These are phyloP conservation scores for Oryza longistaminata DNA, from an alignment of 176 grass and related monocot genomes.

Conservation along the genomic window DNA sequence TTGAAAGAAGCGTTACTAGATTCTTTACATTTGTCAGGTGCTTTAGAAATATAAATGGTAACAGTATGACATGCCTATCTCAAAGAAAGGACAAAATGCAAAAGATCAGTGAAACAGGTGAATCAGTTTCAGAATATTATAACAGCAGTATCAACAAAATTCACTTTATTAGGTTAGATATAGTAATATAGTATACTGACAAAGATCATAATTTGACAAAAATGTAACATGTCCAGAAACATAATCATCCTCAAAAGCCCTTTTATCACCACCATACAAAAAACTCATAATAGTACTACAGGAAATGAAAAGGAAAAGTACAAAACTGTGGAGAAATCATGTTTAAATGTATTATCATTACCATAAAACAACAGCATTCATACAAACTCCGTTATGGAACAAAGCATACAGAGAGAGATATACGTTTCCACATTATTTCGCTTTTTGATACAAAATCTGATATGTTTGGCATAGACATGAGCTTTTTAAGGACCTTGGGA, in stretches of 20 bases:
- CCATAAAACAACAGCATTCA: not conserved
- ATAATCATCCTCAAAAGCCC: conserved; percentile 16
- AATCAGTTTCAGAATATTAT: conserved; percentile 10
- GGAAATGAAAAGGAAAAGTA: not conserved
- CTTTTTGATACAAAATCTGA: too few species aligned
- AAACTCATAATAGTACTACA: not conserved
- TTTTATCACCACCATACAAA: not conserved
- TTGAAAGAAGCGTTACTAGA: conserved; percentile 20
- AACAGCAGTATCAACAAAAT: conserved; percentile 12
- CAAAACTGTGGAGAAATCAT: not conserved
- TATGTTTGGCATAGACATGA: too few species aligned
- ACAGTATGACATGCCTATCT: conserved; percentile 21
- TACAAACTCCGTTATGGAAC: conserved; percentile 18
- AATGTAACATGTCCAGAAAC: conserved; percentile 5
- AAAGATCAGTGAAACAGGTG: not conserved
- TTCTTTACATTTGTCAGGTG: not conserved
- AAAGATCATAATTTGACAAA: not conserved
- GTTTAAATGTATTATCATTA: not conserved
- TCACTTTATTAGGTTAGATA: not conserved
- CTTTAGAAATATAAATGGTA: not conserved
- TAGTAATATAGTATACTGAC: not conserved
- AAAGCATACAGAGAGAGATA: not conserved
- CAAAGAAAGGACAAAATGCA: not conserved
- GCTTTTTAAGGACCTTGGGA: too few species aligned
- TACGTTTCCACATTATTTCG: too few species aligned